Conservation (phyloP, 2,329 filamentous ascomycete genomes). For the Ophiostoma quercus region DNA sequence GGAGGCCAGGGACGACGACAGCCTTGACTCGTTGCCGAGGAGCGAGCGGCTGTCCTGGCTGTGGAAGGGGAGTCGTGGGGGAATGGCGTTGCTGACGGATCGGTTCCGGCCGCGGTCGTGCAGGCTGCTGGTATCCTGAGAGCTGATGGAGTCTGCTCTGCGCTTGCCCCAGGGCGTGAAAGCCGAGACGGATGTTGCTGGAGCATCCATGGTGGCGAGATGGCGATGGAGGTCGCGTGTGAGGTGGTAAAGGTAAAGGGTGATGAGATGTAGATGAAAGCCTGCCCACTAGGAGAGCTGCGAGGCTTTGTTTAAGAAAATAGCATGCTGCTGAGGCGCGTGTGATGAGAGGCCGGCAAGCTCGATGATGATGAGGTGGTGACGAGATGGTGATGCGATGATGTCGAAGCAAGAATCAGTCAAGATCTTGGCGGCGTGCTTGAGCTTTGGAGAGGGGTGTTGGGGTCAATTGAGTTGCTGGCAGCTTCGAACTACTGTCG, state of each 20-base stretch:
- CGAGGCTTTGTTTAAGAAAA: slow-evolving; percentile 10
- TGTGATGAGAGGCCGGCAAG: not conserved
- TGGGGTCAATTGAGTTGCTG: no score
- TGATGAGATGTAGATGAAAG: slow-evolving; percentile 3
- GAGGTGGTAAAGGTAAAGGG: not conserved
- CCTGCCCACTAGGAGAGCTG: slow-evolving; percentile 18
- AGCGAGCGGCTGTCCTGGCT: slow-evolving; percentile 20
- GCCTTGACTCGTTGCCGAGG: slow-evolving; percentile 24
- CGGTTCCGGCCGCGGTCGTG: slow-evolving; percentile 25
- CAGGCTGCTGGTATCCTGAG: slow-evolving; percentile 29
- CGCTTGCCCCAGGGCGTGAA: slow-evolving; percentile 46
- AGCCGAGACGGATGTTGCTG: slow-evolving; percentile 10
- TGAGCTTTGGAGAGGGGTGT: not conserved
- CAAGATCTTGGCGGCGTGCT: not conserved
- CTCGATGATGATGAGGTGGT: not conserved
- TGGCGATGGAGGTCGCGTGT: no score
- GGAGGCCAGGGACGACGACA: slow-evolving; percentile 41
- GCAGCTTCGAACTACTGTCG: not conserved
- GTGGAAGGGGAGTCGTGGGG: slow-evolving; percentile 30
- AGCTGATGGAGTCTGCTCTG: slow-evolving; percentile 36
- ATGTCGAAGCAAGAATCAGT: not conserved
- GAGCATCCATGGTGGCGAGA: not conserved
- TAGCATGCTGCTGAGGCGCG: slow-evolving; percentile 20
- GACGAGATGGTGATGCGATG: not conserved
- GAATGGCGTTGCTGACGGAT: slow-evolving; percentile 30